phyloP scores from a whole-genome alignment of 2,329 filamentous ascomycete species.

The Epichloe elymi region DNA sequence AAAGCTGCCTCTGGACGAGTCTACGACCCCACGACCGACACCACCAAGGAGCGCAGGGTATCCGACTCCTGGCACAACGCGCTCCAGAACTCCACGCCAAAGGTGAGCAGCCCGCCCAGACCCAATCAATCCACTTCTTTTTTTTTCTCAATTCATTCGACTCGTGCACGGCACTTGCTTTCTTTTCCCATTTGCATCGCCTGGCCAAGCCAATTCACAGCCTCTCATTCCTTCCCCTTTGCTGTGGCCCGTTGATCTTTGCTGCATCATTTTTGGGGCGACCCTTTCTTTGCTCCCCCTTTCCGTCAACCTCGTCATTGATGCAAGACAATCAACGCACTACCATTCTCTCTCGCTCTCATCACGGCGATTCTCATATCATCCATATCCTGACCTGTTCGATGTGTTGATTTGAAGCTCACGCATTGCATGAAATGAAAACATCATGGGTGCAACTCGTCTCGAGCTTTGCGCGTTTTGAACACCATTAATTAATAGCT shows the following conservation, averaged over 20 bases:
- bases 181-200: conserved; percentile 4
- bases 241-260: not conserved
- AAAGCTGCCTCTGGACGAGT: conserved; percentile 31
- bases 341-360: not conserved
- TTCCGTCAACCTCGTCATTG: not conserved
- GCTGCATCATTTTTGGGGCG: not conserved
- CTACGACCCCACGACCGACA: conserved; percentile 42
- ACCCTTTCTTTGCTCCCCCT: not conserved
- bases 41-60: conserved; percentile 31
- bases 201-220: not conserved
- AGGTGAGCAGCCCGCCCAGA: conserved; percentile 26
- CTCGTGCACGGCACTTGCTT: conserved; percentile 8
- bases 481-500: not conserved
- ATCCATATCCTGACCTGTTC: not conserved
- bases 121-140: conserved; percentile 15
- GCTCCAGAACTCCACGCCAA: conserved; percentile 29
- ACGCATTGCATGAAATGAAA: not conserved
- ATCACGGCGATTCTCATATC: not conserved
- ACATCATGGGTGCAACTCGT: not conserved
- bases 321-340: not conserved
- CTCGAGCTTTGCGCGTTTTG: not conserved
- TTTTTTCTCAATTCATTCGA: conserved; percentile 9
- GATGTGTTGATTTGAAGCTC: not conserved
- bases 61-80: conserved; percentile 36
- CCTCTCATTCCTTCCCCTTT: not conserved